phyloP scores from a whole-genome alignment of 805 yeast species.

The Myxozyma melibiosi region DNA sequence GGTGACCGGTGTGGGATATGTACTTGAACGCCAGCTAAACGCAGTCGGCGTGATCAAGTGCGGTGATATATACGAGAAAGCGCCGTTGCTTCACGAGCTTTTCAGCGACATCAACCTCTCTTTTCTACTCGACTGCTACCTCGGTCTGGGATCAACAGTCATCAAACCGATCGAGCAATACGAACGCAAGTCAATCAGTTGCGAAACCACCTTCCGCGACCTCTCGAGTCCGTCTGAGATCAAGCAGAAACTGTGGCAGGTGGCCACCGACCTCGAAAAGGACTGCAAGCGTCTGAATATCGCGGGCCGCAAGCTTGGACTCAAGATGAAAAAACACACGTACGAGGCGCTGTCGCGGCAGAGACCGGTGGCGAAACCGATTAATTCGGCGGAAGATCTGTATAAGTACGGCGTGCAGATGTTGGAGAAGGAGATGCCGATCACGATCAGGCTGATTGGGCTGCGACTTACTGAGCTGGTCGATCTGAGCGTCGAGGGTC shows the following conservation, averaged over 20 bases:
- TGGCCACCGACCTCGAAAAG: constrained; percentile 29
- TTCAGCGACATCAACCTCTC: constrained; percentile 21
- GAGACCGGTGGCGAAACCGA: constrained; percentile 21
- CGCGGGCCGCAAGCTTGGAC: constrained; percentile 32
- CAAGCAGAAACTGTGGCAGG: constrained; percentile 21
- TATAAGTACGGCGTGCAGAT: constrained; percentile 28
- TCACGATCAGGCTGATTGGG: constrained; percentile 35
- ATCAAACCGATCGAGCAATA: constrained; percentile 31
- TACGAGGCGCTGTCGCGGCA: constrained; percentile 34
- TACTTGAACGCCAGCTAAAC: constrained; percentile 36
- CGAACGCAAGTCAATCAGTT: constrained; percentile 36
- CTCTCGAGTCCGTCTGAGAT: constrained; percentile 12
- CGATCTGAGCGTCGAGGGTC: constrained; percentile 25
- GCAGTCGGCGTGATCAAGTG: constrained; percentile 33
- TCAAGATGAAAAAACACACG: constrained; percentile 34
- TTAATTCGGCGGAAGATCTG: constrained; percentile 28
- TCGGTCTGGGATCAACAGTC: constrained; percentile 36
- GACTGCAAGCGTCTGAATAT: constrained; percentile 29
- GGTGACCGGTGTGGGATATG: constrained; percentile 37
- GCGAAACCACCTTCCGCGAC: constrained; percentile 35
- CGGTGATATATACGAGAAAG: constrained; percentile 29
- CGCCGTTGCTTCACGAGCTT: constrained; percentile 15
- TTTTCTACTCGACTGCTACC: constrained; percentile 31
- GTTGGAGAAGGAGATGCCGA: constrained; percentile 34
- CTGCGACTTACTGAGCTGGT: constrained; percentile 32